A percentile compares a stretch with the other conserved stretches of the same genome.
Conservation (phyloP, 495 filamentous ascomycete genomes). For the Aspergillus incahuasiensis region DNA sequence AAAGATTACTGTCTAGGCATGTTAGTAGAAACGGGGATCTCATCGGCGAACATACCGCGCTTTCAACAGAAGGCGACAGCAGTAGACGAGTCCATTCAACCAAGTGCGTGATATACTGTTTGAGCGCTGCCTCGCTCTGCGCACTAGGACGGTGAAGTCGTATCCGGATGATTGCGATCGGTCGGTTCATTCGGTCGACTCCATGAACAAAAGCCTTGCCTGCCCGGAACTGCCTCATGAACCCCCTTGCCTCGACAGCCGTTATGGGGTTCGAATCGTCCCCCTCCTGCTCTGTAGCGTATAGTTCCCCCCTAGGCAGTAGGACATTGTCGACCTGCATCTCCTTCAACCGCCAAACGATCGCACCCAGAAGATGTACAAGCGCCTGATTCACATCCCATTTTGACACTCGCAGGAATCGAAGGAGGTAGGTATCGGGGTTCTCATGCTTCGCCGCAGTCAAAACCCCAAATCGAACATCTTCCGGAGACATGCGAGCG, state of each 20-base stretch:
- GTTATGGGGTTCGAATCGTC: constrained; percentile 39
- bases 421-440: constrained; percentile 77
- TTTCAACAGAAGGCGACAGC: constrained; percentile 68
- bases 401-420: constrained; percentile 81
- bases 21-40: background rate
- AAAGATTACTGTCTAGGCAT: constrained; percentile 65
- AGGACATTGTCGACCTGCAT: constrained; percentile 78
- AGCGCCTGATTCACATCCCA: constrained; percentile 87
- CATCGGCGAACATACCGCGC: constrained; percentile 57
- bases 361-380: constrained; percentile 81
- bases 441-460: constrained; percentile 40
- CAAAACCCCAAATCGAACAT: constrained; percentile 24
- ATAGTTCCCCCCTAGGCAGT: constrained; percentile 64
- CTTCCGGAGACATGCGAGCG: constrained; percentile 19
- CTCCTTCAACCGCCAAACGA: constrained; percentile 72
- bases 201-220: constrained; percentile 90
- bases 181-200: constrained; percentile 68
- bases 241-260: constrained; percentile 57
- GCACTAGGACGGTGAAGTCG: constrained; percentile 72
- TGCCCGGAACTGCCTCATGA: constrained; percentile 70
- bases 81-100: constrained; percentile 81
- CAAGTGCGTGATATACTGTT: constrained; percentile 78
- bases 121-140: constrained; percentile 70
- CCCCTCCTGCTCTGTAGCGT: constrained; percentile 51
- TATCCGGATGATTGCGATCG: constrained; percentile 75